Evolutionary conservation across 73 alveolate genomes (phyloP).

Genomic region (Breviolum minutum): DNA sequence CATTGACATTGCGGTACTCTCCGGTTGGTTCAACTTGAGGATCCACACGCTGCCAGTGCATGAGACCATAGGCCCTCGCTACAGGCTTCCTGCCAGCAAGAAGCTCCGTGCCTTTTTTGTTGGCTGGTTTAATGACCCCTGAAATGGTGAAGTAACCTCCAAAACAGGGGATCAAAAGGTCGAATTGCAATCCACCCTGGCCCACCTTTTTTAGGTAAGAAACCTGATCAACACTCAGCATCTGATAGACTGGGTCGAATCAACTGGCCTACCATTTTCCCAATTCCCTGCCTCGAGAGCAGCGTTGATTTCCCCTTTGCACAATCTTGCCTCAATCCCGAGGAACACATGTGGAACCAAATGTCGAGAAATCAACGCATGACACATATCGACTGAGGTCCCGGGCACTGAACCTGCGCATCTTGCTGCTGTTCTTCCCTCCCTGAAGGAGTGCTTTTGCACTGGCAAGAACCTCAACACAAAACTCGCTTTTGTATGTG

Average conservation of each 20-base stretch:
- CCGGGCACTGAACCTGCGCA: neutral
- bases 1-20: no score
- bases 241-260: no score
- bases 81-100: slow-evolving; percentile 22
- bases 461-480: neutral
- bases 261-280: neutral
- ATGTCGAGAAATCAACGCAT: neutral
- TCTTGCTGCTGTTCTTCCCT: neutral
- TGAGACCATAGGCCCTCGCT: slow-evolving; percentile 55
- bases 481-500: no score
- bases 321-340: slow-evolving; percentile 23
- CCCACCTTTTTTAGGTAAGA: no score
- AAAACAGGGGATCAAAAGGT: no score
- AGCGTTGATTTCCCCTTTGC: slow-evolving; percentile 51
- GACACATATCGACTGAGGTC: neutral
- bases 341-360: neutral
- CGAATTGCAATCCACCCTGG: no score
- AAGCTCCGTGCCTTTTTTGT: neutral
- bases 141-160: no score
- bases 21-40: neutral
- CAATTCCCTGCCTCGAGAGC: slow-evolving; percentile 40
- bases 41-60: slow-evolving; percentile 30
- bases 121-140: no score
- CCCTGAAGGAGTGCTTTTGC: neutral
- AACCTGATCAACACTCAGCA: no score